Percentiles rank a stretch among this genome's conserved stretches.
Evolutionary conservation across 768 basidiomycete genomes (phyloP).

Genomic region (Ramaria rubella): DNA sequence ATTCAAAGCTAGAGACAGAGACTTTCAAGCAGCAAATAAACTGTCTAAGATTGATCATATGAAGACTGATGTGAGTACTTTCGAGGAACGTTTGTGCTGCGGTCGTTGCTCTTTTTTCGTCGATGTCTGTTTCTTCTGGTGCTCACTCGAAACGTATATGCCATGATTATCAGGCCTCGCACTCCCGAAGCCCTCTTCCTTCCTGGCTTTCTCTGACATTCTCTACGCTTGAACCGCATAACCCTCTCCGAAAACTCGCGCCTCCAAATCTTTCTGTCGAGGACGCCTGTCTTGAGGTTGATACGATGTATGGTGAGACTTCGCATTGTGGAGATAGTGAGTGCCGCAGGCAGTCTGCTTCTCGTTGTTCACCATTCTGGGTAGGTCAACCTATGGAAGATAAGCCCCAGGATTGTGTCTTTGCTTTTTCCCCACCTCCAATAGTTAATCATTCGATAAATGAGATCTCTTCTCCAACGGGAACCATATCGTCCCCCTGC

Average conservation of each 20-base stretch:
- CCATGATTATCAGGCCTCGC: neutral
- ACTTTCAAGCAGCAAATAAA: neutral
- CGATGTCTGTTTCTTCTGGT: neutral
- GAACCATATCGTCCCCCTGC: neutral
- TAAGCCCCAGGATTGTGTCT: neutral
- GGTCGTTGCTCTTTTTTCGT: neutral
- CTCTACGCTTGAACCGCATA: conserved; percentile 35
- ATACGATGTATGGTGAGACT: neutral
- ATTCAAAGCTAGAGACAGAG: conserved; percentile 26
- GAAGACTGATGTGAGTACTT: neutral
- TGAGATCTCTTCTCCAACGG: neutral
- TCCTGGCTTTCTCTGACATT: conserved; percentile 53
- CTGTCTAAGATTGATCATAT: neutral
- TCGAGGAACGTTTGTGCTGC: neutral
- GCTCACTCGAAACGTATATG: neutral
- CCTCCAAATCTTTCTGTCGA: neutral
- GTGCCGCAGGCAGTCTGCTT: neutral
- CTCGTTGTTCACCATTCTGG: neutral
- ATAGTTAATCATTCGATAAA: neutral
- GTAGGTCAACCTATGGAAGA: neutral
- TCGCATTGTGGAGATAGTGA: neutral
- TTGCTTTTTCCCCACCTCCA: neutral
- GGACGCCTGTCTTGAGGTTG: neutral
- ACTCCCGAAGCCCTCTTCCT: conserved; percentile 35
- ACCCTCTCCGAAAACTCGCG: conserved; percentile 42